phyloP scores from a whole-genome alignment of 2,329 filamentous ascomycete species.

The Claviceps humidiphila region DNA sequence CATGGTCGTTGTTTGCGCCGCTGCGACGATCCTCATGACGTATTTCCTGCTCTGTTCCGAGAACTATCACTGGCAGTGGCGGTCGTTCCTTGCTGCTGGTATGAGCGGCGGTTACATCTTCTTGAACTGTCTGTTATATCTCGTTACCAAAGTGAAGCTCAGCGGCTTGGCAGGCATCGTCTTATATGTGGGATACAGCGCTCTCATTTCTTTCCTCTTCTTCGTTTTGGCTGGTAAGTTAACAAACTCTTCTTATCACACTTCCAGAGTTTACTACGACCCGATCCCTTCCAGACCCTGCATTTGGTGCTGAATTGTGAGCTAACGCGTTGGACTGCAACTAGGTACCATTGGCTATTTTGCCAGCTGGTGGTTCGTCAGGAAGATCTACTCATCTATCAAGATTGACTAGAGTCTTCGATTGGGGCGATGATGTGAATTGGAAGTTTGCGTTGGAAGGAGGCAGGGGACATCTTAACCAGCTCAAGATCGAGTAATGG shows the following conservation, averaged over 20 bases:
- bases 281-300: constrained; percentile 22
- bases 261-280: constrained; percentile 8
- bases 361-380: constrained; percentile 84
- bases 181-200: constrained; percentile 86
- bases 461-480: neutral
- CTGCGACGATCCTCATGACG: constrained; percentile 84
- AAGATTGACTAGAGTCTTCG: constrained; percentile 65
- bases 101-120: constrained; percentile 90
- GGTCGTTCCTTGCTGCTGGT: constrained; percentile 81
- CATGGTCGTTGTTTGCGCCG: constrained; percentile 90
- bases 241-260: neutral
- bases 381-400: constrained; percentile 92
- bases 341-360: constrained; percentile 91
- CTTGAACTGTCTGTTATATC: constrained; percentile 79
- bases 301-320: constrained; percentile 53
- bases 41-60: constrained; percentile 94
- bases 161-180: constrained; percentile 76
- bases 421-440: neutral
- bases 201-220: constrained; percentile 77
- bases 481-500: neutral
- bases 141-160: constrained; percentile 76
- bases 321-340: neutral
- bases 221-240: constrained; percentile 82
- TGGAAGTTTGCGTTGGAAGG: neutral
- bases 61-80: constrained; percentile 99